These are phyloP conservation scores for Rosa chinensis DNA, from an alignment of 306 rosid species.

Conservation along the genomic window DNA sequence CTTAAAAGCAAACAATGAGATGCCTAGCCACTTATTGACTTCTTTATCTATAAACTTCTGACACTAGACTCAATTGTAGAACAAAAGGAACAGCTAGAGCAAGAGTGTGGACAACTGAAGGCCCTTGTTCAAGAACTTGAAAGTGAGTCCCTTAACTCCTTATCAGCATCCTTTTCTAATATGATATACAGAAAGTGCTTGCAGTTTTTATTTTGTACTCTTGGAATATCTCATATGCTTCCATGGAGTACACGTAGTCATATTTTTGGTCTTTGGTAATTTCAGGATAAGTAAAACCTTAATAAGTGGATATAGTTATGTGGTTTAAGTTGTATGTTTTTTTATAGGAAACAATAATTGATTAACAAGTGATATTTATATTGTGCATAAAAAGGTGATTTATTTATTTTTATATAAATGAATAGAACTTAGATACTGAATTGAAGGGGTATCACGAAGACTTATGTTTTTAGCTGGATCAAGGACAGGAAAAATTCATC, in stretches of 20 bases:
- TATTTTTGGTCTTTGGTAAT: neutral
- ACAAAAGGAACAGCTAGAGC: conserved; percentile 57
- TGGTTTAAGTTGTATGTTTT: neutral
- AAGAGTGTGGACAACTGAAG: conserved; percentile 65
- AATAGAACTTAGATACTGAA: neutral
- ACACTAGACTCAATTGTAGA: conserved; percentile 48
- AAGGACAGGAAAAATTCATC: neutral
- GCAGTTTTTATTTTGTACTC: neutral
- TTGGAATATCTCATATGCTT: neutral
- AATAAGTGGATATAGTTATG: neutral
- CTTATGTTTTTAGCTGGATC: neutral
- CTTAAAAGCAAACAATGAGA: neutral
- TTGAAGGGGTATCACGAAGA: neutral
- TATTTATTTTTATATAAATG: neutral
- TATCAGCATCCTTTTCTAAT: conserved; percentile 13
- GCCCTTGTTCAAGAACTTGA: conserved; percentile 79
- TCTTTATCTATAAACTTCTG: conserved; percentile 15
- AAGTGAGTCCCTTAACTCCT: conserved; percentile 49
- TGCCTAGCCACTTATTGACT: neutral
- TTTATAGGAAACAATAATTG: neutral
- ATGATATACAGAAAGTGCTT: neutral
- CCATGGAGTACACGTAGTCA: neutral
- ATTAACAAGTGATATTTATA: neutral
- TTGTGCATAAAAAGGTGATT: neutral
- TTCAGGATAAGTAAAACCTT: neutral